Evolutionary conservation across 257 asterid species (phyloP).

Genomic region (Mentha longifolia): DNA sequence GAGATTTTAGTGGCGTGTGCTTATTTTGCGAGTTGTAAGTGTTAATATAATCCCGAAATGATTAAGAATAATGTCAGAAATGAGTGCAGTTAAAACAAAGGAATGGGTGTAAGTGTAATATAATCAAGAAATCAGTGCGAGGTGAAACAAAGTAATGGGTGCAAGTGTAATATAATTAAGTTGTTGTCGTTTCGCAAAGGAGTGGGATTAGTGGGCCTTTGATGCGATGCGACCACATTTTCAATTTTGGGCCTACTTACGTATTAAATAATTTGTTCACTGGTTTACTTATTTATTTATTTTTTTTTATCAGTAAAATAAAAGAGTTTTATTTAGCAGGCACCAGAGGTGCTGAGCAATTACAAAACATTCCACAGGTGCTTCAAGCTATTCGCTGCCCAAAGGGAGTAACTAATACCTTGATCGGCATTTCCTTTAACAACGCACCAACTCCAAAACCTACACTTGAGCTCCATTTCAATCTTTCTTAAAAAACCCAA

Average conservation of each 20-base stretch:
- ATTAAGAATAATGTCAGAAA: neutral
- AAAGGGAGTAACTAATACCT: too few relatives aligned
- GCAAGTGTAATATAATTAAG: neutral
- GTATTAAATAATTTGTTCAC: constrained; percentile 21
- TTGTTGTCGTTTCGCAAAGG: constrained; percentile 18
- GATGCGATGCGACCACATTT: constrained; percentile 15
- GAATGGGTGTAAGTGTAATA: too few relatives aligned
- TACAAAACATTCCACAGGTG: too few relatives aligned
- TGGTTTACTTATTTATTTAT: neutral
- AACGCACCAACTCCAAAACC: too few relatives aligned
- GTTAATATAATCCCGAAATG: neutral
- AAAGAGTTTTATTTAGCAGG: too few relatives aligned
- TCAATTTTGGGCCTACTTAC: constrained; percentile 29
- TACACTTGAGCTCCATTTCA: too few relatives aligned
- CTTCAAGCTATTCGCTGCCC: too few relatives aligned
- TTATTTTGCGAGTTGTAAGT: constrained; percentile 13
- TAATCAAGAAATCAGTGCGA: neutral
- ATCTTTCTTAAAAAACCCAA: too few relatives aligned
- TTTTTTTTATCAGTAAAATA: too few relatives aligned
- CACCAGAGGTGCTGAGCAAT: too few relatives aligned
- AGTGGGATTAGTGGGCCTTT: constrained; percentile 40
- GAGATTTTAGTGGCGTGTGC: constrained; percentile 20
- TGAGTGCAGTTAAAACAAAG: neutral
- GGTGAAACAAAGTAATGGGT: too few relatives aligned
- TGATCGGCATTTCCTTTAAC: too few relatives aligned